A percentile compares a stretch with the other conserved stretches of the same genome.
Conservation (phyloP, 2,329 filamentous ascomycete species). For the Xylariales sp. region DNA sequence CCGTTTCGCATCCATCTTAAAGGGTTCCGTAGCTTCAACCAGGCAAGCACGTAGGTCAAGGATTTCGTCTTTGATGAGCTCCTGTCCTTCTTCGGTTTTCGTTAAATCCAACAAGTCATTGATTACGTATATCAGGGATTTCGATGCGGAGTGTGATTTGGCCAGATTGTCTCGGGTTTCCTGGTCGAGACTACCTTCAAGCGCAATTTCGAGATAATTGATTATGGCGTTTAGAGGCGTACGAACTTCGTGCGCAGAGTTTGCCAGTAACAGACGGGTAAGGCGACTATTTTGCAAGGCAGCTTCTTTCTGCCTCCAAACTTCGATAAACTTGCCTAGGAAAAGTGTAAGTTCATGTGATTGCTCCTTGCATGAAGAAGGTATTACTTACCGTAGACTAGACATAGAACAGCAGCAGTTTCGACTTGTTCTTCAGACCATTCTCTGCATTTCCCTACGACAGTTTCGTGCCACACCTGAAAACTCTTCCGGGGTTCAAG, state of each 20-base stretch:
- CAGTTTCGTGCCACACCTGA: constrained; percentile 74
- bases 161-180: constrained; percentile 83
- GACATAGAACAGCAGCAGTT: constrained; percentile 79
- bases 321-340: constrained; percentile 73
- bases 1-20: constrained; percentile 67
- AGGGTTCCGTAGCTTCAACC: constrained; percentile 72
- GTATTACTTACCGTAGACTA: constrained; percentile 68
- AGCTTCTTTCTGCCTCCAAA: constrained; percentile 87
- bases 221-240: constrained; percentile 92
- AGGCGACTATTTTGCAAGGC: constrained; percentile 78
- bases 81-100: constrained; percentile 78
- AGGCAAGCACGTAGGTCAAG: constrained; percentile 71
- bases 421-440: constrained; percentile 89
- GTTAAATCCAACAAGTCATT: constrained; percentile 88
- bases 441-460: constrained; percentile 77
- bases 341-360: constrained; percentile 1
- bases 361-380: background rate
- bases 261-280: constrained; percentile 73
- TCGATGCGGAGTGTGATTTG: constrained; percentile 84
- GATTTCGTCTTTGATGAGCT: constrained; percentile 73
- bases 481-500: constrained; percentile 78
- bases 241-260: constrained; percentile 87
- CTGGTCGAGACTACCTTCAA: constrained; percentile 73
- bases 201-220: constrained; percentile 87
- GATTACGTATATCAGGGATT: constrained; percentile 89